Evolutionary conservation across 495 filamentous ascomycete species (phyloP), one percentile per base, ranked within the genome.

Genomic region (Lichenothelia convexa): DNA sequence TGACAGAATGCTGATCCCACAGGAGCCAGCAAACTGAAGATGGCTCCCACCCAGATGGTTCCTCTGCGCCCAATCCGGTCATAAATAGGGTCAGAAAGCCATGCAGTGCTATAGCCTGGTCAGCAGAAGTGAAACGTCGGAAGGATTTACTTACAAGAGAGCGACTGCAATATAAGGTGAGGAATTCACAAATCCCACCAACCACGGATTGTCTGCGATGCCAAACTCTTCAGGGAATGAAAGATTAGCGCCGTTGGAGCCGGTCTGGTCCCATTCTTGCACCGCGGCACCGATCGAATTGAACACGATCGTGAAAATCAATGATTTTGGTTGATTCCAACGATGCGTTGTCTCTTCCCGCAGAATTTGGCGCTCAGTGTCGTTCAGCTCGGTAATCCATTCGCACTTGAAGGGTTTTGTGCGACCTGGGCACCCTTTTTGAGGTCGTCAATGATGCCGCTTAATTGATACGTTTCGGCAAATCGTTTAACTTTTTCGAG

Each of bases 21-120:
- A 0, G 64, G 65, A 3, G 61, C 58, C 0, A 62, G 49, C n/a
- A 61, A 58, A 1, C 38, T 44, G 58, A 68, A 27, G 53, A 59
- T 18, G 31, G 42, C 39, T 36, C 47, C 48, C 32, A 67, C 50
- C 43, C 71, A 75, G 39, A 75, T 75, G 1, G 63, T 71, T 19
- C 71, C 71, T 6, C 72, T 55, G 35, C 71, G 64, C 15, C 62
- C 71, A 32, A 72, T 56, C 35, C 52, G 62, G 16, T 62, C 46
- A 39, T 75, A 73, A 36, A 76, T 42, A 2, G 70, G 71, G 43
- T 70, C 68, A 26, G 59, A 63, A 30, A 67, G 56, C 58, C 33
- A 48, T 16, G 38, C 45, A 18, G 37, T 40, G 21, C 36, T 44
- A 15, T 18, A 18, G 23, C 32, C 17, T 13, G 16, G 11, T 8